A percentile compares a stretch with the other conserved stretches of the same genome.
phyloP scores from a whole-genome alignment of 495 filamentous ascomycete species.

The Polyplosphaeria fusca region DNA sequence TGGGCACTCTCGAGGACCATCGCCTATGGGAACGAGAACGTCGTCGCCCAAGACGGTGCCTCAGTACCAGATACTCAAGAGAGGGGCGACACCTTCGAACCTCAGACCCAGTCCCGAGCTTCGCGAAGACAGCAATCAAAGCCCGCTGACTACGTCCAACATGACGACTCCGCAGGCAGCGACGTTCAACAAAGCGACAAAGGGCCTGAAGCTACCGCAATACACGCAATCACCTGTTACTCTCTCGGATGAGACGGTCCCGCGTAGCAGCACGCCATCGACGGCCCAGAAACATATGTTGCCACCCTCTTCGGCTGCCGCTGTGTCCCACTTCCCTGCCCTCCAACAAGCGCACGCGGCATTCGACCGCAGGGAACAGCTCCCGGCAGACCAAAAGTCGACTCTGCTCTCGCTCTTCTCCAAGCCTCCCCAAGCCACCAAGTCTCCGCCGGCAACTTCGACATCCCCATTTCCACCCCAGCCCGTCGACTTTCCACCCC shows the following conservation, averaged over 20 bases:
- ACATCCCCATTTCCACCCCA: slow-evolving; percentile 5
- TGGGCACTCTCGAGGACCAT: slow-evolving; percentile 21
- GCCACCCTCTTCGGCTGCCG: neutral
- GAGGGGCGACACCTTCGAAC: neutral
- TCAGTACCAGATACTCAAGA: slow-evolving; percentile 17
- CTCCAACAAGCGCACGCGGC: slow-evolving; percentile 6
- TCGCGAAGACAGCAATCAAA: slow-evolving; percentile 5
- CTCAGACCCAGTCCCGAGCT: neutral
- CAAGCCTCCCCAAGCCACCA: slow-evolving; percentile 48
- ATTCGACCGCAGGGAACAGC: slow-evolving; percentile 43
- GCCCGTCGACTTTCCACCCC: neutral
- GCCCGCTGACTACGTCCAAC: too few relatives aligned
- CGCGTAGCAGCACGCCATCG: too few relatives aligned
- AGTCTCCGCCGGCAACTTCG: slow-evolving; percentile 28
- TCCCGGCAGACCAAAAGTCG: slow-evolving; percentile 57
- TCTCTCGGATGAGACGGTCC: too few relatives aligned
- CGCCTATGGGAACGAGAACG: slow-evolving; percentile 2
- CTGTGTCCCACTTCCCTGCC: slow-evolving; percentile 31
- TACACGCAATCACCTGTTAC: neutral
- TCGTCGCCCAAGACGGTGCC: slow-evolving; percentile 14
- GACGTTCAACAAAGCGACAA: slow-evolving; percentile 61
- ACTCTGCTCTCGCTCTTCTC: slow-evolving; percentile 68
- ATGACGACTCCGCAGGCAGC: slow-evolving; percentile 37
- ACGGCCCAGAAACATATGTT: neutral
- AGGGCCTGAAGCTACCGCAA: slow-evolving; percentile 38